A percentile compares a stretch with the other conserved stretches of the same genome.
These are phyloP conservation scores for Bryoglossum gracile DNA, from an alignment of 495 filamentous ascomycete genomes.

Conservation along the genomic window DNA sequence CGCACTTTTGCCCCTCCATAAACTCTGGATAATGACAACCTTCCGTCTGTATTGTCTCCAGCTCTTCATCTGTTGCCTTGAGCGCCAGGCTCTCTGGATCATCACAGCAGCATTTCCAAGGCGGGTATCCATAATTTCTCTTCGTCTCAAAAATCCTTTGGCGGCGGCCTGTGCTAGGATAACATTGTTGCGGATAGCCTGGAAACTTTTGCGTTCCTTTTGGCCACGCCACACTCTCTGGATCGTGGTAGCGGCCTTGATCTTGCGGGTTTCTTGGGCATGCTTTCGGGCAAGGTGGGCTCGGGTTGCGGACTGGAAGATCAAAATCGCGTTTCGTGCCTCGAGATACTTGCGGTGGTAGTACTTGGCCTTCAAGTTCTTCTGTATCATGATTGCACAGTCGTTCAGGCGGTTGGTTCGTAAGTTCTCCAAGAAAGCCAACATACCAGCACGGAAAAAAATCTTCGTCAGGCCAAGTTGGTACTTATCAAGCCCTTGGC, in stretches of 20 bases:
- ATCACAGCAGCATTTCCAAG: slow-evolving; percentile 85
- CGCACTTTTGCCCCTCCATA: slow-evolving; percentile 85
- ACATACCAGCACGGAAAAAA: slow-evolving; percentile 98
- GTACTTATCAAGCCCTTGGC: slow-evolving; percentile 86
- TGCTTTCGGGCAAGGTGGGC: slow-evolving; percentile 68
- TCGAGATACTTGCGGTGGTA: slow-evolving; percentile 89
- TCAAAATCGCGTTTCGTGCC: slow-evolving; percentile 70
- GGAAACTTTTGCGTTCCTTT: slow-evolving; percentile 74
- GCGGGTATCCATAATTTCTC: slow-evolving; percentile 84
- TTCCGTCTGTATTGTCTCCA: slow-evolving; percentile 88
- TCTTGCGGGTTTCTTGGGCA: slow-evolving; percentile 71
- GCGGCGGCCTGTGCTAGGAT: slow-evolving; percentile 80
- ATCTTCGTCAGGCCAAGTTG: slow-evolving; percentile 96
- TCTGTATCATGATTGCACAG: slow-evolving; percentile 97
- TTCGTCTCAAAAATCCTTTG: slow-evolving; percentile 84
- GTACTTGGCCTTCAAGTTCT: slow-evolving; percentile 93
- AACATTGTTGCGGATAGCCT: slow-evolving; percentile 67
- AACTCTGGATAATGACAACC: slow-evolving; percentile 81
- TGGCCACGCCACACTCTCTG: slow-evolving; percentile 91
- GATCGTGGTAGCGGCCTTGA: slow-evolving; percentile 87
- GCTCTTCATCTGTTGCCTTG: slow-evolving; percentile 63
- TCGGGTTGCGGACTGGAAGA: slow-evolving; percentile 66
- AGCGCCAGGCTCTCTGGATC: slow-evolving; percentile 88
- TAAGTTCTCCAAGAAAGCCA: slow-evolving; percentile 92
- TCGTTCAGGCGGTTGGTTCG: slow-evolving; percentile 84